These are phyloP conservation scores for Fragosphaeria purpurea DNA, from an alignment of 2,329 filamentous ascomycete genomes.

Conservation along the genomic window DNA sequence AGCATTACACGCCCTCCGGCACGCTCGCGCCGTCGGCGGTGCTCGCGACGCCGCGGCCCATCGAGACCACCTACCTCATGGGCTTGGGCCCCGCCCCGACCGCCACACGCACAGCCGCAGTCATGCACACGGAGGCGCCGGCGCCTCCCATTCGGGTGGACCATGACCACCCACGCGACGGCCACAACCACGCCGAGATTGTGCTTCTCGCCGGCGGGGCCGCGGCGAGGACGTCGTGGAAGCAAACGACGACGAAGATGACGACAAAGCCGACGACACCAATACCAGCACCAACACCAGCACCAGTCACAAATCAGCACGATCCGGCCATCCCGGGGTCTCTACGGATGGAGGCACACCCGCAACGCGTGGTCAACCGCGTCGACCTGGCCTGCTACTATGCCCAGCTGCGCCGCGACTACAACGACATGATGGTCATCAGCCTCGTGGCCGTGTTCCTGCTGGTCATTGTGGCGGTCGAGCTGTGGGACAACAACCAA, in stretches of 20 bases:
- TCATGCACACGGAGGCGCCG: background rate
- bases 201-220: constrained; percentile 2
- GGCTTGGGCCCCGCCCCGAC: constrained; percentile 1
- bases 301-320: background rate
- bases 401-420: constrained; percentile 12
- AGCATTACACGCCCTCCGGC: constrained; percentile 6
- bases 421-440: constrained; percentile 22
- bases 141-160: background rate
- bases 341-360: constrained; percentile 5
- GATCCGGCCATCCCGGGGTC: constrained; percentile 2
- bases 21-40: constrained; percentile 5
- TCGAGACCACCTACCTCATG: constrained; percentile 14
- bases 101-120: background rate
- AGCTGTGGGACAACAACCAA: constrained; percentile 16
- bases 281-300: background rate
- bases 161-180: background rate
- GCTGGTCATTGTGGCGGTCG: constrained; percentile 19
- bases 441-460: constrained; percentile 20
- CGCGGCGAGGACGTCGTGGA: background rate
- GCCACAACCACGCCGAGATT: constrained; percentile 1
- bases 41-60: constrained; percentile 8
- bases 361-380: background rate
- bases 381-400: constrained; percentile 13
- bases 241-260: background rate
- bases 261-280: too few species aligned